Base-by-base conservation (phyloP, 2,329 filamentous ascomycete species). In the Microsporum ferrugineum region DNA sequence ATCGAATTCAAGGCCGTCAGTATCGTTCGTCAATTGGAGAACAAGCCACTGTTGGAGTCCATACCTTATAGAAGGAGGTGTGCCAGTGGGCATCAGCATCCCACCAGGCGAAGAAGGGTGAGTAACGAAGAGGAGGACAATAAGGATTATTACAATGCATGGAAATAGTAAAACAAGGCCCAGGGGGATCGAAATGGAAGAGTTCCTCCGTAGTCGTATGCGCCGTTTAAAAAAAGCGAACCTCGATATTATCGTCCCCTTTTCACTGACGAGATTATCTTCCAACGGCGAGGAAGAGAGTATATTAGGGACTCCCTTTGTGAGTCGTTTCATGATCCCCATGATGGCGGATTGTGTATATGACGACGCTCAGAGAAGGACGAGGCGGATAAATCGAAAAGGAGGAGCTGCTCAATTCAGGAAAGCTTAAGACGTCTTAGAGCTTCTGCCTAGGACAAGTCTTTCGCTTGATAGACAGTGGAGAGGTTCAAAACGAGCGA, bases 121-220 rank as follows among this genome's bases (percentile, higher is more conserved):
- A 71, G 88, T 85, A 70, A 95, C 83, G 73, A 97, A 91, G 63
- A 99, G 83, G 69, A 96, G 80, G 65, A 97, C 78, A 74, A 97
- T 95, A 73, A 96, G 82, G 69, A 96, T 82, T 77, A 97, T 84
- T 70, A 96, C 89, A 72, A 96, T 87, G 72, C 88, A 84, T 66
- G 94, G 94, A 73, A 97, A 97, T 68, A 97, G 79, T 66, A 99
- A 82, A 68, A 97, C 90, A 71, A 96, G 85, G 67, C 92, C 92
- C 59, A 99, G 79, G 31, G 94, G 94, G 72, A 97, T 87, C 58
- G 92, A 96, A 73, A 96, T 85, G 70, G 87, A 88, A 60, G 91
- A 96, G 76, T 95, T 96, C 69, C 90, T 89, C 76, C 86, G 88
- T 78, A 99, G 79, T 68, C 91, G 86, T 79, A 99, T 84, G 58